Evolutionary conservation across 331 rosid species (phyloP), one percentile per base, ranked within the genome.

Genomic region (Cydonia oblonga): DNA sequence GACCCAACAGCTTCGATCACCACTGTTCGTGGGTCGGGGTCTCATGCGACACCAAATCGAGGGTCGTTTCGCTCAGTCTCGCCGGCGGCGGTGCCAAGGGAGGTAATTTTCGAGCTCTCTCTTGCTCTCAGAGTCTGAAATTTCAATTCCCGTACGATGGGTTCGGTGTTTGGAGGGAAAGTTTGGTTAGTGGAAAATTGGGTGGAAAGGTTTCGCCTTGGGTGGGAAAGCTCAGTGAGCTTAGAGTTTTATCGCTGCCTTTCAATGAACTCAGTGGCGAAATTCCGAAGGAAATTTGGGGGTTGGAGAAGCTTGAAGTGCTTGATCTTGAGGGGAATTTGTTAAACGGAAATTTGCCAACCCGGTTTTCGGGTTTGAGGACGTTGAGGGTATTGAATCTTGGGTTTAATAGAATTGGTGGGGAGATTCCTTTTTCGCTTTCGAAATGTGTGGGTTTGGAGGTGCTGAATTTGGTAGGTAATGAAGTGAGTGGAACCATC

Each of bases 21-120:
- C 78, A 79, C 76, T 84, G 88, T 13, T 57, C 64, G 9, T 81
- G 84, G 88, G 46, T 53, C 42, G 86, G 88, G 19, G 84, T 84
- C 64, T 51, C 78, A 24, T 84, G 86, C 78, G 76, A 73, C 75
- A 59, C 67, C 8, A 33, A 51, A 7, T 51, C 68, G 49, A 63
- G 79, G 66, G 86, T 84, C 32, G 49, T 71, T 24, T 57, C 78
- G 32, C 69, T 84, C 35, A 68, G 66, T 24, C 56, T 84, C 28
- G 18, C 35, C 23, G 86, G 82, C 6, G 7, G 22, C 68, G 32
- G 26, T 22, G 84, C 29, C 6, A 49, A 61, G 44, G 23, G 68
- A 76, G 81, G 84, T 83, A 76, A 79, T 33, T 61, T 64, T 60
- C 61, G 29, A 52, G 62, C 78, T 64, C 77, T 33, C 32, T 40